These are phyloP conservation scores for Dunaliella primolecta DNA, from an alignment of 139 green algal species.

Conservation along the genomic window DNA sequence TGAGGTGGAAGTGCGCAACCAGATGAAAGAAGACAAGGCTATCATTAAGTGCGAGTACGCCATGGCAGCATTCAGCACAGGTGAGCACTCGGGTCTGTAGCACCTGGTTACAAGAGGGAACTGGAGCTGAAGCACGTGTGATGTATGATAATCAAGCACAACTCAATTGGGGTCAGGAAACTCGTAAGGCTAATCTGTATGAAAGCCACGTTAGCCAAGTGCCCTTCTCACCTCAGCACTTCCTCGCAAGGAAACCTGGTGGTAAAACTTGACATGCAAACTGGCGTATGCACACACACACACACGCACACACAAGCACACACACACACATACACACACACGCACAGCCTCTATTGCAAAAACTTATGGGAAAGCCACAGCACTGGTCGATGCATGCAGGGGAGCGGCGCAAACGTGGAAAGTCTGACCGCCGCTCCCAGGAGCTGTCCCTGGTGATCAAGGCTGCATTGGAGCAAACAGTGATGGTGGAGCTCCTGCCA, in stretches of 20 bases:
- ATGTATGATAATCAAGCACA: background rate
- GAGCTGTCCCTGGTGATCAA: conserved; percentile 76
- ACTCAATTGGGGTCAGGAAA: too few species aligned
- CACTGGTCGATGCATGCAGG: too few species aligned
- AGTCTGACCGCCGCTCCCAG: conserved; percentile 73
- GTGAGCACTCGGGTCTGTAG: conserved; percentile 14
- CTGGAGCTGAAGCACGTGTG: background rate
- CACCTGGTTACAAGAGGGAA: conserved; percentile 1
- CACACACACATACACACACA: too few species aligned
- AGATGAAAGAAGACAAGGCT: conserved; percentile 54
- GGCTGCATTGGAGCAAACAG: conserved; percentile 79
- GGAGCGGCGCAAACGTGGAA: conserved; percentile 67
- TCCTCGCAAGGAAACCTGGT: too few species aligned
- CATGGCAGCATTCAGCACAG: conserved; percentile 90
- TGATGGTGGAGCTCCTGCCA: conserved; percentile 80
- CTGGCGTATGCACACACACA: too few species aligned
- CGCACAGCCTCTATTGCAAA: too few species aligned
- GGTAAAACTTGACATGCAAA: too few species aligned
- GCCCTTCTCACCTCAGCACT: too few species aligned
- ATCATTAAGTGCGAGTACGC: conserved; percentile 86
- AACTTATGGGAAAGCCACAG: too few species aligned
- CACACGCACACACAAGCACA: too few species aligned
- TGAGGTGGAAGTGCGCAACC: conserved; percentile 53
- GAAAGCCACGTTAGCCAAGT: too few species aligned
- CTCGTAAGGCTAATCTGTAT: too few species aligned